Evolutionary conservation across 495 filamentous ascomycete genomes (phyloP).

Genomic region (Daldinia loculata): DNA sequence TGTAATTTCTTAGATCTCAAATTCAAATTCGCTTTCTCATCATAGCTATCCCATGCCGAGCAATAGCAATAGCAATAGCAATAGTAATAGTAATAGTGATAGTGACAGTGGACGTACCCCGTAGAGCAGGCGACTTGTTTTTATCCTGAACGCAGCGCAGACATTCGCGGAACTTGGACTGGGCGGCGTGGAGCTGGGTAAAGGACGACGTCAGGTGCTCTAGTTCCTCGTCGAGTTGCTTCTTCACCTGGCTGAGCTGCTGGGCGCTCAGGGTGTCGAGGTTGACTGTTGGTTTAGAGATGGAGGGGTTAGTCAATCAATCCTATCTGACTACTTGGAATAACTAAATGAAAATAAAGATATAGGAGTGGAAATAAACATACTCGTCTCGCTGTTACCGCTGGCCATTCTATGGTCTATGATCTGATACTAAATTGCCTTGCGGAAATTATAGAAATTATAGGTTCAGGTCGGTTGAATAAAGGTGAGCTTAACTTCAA

Average conservation of each 20-base stretch:
- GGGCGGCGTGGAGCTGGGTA: constrained; percentile 85
- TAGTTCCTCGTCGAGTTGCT: constrained; percentile 93
- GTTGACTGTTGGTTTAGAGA: constrained; percentile 44
- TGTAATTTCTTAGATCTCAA: constrained; percentile 26
- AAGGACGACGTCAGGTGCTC: constrained; percentile 92
- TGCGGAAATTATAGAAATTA: not conserved
- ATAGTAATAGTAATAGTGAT: not conserved
- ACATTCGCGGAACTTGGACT: constrained; percentile 91
- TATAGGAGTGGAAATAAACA: not conserved
- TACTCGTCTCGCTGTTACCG: constrained; percentile 28
- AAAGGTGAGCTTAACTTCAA: not conserved
- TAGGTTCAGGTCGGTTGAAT: not conserved
- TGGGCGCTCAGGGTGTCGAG: constrained; percentile 60
- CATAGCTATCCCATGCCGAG: not conserved
- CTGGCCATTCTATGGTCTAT: constrained; percentile 26
- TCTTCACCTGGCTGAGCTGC: constrained; percentile 75
- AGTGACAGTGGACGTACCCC: constrained; percentile 41
- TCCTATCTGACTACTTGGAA: too few species aligned
- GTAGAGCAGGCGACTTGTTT: constrained; percentile 51
- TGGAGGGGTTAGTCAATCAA: not conserved
- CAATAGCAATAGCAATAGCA: not conserved
- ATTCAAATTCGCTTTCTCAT: not conserved
- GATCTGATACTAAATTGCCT: not conserved
- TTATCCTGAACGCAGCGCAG: constrained; percentile 74
- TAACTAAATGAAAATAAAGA: not conserved